A percentile compares a stretch with the other conserved stretches of the same genome.
Conservation (phyloP, 768 basidiomycete species). For the Pilatotrama ljubarskyi region DNA sequence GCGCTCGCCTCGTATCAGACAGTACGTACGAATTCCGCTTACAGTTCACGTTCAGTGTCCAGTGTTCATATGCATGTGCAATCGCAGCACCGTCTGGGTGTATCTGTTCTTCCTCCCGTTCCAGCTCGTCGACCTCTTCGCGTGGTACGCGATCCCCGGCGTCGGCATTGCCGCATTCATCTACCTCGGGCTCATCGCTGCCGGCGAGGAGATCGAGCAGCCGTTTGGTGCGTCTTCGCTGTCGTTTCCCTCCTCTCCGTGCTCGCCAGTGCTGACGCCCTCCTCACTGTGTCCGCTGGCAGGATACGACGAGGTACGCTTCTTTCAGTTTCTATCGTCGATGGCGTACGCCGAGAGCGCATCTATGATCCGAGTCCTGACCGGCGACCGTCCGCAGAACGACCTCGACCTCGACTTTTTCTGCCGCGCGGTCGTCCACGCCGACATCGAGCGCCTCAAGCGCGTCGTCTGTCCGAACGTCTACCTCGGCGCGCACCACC, state of each 20-base stretch:
- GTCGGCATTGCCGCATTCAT: constrained; percentile 68
- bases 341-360: too few relatives aligned
- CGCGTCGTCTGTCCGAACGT: constrained; percentile 51
- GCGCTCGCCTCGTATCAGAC: too few relatives aligned
- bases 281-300: background rate
- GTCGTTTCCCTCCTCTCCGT: too few relatives aligned
- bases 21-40: too few relatives aligned
- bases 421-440: constrained; percentile 54
- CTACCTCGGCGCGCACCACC: constrained; percentile 18
- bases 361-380: too few relatives aligned
- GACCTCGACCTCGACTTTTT: constrained; percentile 69
- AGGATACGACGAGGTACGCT: constrained; percentile 62
- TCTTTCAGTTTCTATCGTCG: too few relatives aligned
- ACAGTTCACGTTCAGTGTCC: too few relatives aligned
- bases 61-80: too few relatives aligned
- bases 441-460: constrained; percentile 58
- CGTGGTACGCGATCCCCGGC: constrained; percentile 66
- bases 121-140: constrained; percentile 64
- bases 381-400: constrained; percentile 40
- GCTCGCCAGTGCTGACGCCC: too few relatives aligned
- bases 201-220: constrained; percentile 70
- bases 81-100: constrained; percentile 58
- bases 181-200: constrained; percentile 74
- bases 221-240: constrained; percentile 64
- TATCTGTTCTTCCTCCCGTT: constrained; percentile 80